These are phyloP conservation scores for Cryptococcus neoformans DNA, from an alignment of 1,284 basidiomycete genomes.

Conservation along the genomic window DNA sequence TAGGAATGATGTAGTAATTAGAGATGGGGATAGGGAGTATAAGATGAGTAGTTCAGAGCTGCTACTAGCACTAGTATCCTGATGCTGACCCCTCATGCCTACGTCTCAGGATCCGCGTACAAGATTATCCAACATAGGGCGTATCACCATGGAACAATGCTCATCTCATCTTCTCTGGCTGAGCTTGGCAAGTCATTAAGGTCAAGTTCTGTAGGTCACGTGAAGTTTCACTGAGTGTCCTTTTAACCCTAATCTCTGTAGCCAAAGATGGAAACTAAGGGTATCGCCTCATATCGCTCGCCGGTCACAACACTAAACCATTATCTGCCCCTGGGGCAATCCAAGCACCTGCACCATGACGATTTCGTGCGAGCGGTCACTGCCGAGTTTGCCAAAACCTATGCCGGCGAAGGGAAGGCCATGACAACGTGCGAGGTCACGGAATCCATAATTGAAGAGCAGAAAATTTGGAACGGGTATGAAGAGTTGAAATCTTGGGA, in stretches of 20 bases:
- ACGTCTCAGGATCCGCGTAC: conserved; percentile 98
- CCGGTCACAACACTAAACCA: conserved; percentile 81
- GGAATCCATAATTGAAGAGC: conserved; percentile 42
- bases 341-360: conserved; percentile 57
- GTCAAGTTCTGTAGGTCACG: conserved; percentile 62
- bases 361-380: conserved; percentile 70
- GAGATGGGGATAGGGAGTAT: conserved; percentile 52
- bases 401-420: conserved; percentile 41
- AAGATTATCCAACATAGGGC: conserved; percentile 88
- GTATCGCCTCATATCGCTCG: conserved; percentile 86
- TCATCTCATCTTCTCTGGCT: conserved; percentile 75
- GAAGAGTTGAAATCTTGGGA: conserved; percentile 73
- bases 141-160: conserved; percentile 99
- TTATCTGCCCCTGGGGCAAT: conserved; percentile 45
- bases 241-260: conserved; percentile 33
- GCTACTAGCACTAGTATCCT: not conserved
- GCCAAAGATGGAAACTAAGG: conserved; percentile 76
- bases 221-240: not conserved
- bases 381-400: conserved; percentile 65
- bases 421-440: conserved; percentile 13
- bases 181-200: conserved; percentile 69
- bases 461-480: conserved; percentile 61
- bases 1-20: conserved; percentile 84
- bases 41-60: conserved; percentile 67
- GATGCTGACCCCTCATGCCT: not conserved